These are phyloP conservation scores for Cicer yamashitae DNA, from an alignment of 306 rosid genomes.

Conservation along the genomic window DNA sequence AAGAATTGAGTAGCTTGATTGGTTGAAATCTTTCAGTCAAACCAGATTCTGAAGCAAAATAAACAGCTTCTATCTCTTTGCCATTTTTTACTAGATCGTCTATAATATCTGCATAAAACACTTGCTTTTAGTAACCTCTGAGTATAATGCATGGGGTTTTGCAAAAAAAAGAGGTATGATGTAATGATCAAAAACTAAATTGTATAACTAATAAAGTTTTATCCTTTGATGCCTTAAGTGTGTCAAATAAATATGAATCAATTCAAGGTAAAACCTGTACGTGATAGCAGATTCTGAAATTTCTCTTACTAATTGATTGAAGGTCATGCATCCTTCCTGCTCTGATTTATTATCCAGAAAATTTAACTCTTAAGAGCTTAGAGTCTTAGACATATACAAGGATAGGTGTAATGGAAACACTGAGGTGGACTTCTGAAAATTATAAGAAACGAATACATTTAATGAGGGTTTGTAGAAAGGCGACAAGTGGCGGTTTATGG, in stretches of 20 bases:
- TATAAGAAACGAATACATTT: conserved; percentile 21
- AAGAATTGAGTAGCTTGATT: conserved; percentile 65
- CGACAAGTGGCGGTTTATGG: neutral
- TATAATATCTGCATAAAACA: conserved; percentile 69
- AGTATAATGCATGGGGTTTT: neutral
- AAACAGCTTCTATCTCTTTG: conserved; percentile 81
- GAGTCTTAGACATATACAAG: neutral
- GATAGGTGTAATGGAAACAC: neutral
- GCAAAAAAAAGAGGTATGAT: neutral
- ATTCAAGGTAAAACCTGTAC: conserved; percentile 12
- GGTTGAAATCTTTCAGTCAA: conserved; percentile 75
- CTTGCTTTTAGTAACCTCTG: conserved; percentile 17
- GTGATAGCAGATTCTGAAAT: neutral
- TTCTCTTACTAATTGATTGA: conserved; percentile 13
- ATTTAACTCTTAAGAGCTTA: neutral
- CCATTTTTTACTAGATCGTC: conserved; percentile 74
- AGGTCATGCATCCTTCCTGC: conserved; percentile 1
- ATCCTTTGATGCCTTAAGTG: conserved; percentile 5
- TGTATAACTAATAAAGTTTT: conserved; percentile 22
- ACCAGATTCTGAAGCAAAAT: conserved; percentile 85
- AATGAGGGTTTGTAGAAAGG: conserved; percentile 9
- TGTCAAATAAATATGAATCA: conserved; percentile 10
- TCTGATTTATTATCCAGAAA: conserved; percentile 16
- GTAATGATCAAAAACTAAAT: conserved; percentile 26
- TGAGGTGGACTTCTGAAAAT: conserved; percentile 8